Evolutionary conservation across 306 rosid species (phyloP).

Genomic region (Medicago arabica): DNA sequence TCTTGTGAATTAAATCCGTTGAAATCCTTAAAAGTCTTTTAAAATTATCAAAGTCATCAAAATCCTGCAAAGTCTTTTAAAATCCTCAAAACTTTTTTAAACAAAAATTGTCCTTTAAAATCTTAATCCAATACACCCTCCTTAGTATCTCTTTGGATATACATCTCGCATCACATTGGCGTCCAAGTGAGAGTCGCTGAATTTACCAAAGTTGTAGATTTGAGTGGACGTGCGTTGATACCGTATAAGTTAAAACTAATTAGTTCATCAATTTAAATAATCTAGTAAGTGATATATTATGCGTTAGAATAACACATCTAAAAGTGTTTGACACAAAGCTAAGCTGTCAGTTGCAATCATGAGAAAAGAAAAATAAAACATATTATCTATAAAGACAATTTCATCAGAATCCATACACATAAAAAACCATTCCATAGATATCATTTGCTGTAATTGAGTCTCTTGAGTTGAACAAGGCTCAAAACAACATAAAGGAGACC

Average conservation of each 20-base stretch:
- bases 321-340: neutral
- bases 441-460: constrained; percentile 14
- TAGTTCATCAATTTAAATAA: no score
- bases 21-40: no score
- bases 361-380: neutral
- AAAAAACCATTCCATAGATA: neutral
- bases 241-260: neutral
- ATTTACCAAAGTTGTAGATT: neutral
- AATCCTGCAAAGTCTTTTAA: no score
- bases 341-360: neutral
- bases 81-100: no score
- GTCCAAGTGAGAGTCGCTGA: neutral
- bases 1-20: no score
- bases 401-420: neutral
- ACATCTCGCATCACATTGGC: neutral
- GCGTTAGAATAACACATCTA: no score
- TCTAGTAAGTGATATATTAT: neutral
- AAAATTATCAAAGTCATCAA: no score
- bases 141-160: neutral
- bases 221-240: neutral
- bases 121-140: no score
- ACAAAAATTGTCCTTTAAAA: no score
- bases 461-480: constrained; percentile 26
- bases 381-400: neutral
- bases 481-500: neutral